Evolutionary conservation across 129 eudicot species (phyloP), one percentile per base, ranked within the genome.

Genomic region (Tagetes erecta): DNA sequence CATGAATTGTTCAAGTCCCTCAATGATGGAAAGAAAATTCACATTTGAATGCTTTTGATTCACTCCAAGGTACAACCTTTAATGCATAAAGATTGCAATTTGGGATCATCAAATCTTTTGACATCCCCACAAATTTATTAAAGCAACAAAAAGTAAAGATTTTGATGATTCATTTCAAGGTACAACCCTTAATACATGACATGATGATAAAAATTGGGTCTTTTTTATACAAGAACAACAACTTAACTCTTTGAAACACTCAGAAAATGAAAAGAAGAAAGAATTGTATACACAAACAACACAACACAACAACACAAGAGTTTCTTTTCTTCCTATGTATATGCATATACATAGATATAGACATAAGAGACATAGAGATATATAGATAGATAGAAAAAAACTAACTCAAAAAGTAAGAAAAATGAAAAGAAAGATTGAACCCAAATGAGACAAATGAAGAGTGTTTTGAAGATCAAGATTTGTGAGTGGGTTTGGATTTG

Each of bases 261-360:
- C 73, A 76, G 63, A 72, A 71, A 81, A 55, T 71, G 63, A 55
- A 79, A 73, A 78, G 69, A 79, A 79, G 78, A 81, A 76, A 81
- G 81, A 81, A 76, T 70, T 46, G 73, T 81, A 76, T 81, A 71
- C 78, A 81, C 81, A 76, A 76, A 81, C 78, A 76, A 76, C 74
- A 73, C 63, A 79, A 13, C 41, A 78, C 53, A 73, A 79, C 45
- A 67, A 3, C 74, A 68, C 80, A 75, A 40, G 73, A 80, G 64
- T 64, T 64, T 70, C 62, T 44, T 52, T 31, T 74, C 72, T 49
- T 40, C 77, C 70, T 35, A 70, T 4, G 58, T 70, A 78, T 70
- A 66, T 67, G 62, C 13, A 66, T 45, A 76, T 64, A 1, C 52
- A 11, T 33, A 20, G 27, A 30, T 70, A 36, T 65, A 37, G 70